Percentiles rank a stretch among this genome's conserved stretches.
Conservation (phyloP, 805 yeast species). For the Metschnikowia continentalis region DNA sequence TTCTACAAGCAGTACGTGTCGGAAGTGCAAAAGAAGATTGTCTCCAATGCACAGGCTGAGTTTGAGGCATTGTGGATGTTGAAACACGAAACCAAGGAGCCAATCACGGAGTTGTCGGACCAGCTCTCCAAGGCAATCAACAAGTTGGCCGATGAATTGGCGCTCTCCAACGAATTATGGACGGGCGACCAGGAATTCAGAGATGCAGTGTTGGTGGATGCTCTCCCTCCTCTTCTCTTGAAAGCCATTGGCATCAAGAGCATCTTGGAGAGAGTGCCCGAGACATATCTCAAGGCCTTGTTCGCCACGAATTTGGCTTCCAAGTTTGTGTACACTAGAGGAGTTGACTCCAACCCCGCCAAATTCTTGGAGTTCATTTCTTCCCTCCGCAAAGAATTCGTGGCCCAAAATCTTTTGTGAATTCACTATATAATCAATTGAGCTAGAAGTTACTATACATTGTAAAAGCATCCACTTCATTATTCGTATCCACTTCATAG, state of each 20-base stretch:
- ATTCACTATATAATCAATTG: background rate
- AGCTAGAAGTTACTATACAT: background rate
- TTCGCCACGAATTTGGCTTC: slow-evolving; percentile 85
- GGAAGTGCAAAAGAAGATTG: slow-evolving; percentile 74
- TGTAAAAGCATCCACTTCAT: too few species aligned
- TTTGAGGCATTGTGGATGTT: slow-evolving; percentile 85
- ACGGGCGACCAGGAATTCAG: slow-evolving; percentile 72
- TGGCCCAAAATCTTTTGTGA: slow-evolving; percentile 28
- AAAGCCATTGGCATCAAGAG: slow-evolving; percentile 62
- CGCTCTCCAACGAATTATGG: slow-evolving; percentile 80
- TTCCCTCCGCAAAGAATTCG: slow-evolving; percentile 46
- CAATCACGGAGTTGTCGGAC: slow-evolving; percentile 73
- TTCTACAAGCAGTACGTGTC: slow-evolving; percentile 82
- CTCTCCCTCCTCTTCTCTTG: slow-evolving; percentile 73
- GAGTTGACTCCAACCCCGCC: slow-evolving; percentile 77
- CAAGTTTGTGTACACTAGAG: slow-evolving; percentile 76
- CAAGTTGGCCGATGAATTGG: slow-evolving; percentile 79
- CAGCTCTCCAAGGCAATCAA: slow-evolving; percentile 78
- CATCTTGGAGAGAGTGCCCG: slow-evolving; percentile 77
- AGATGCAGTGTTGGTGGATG: slow-evolving; percentile 67
- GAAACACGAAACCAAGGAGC: slow-evolving; percentile 56
- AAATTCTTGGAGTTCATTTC: slow-evolving; percentile 68
- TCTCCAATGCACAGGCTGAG: slow-evolving; percentile 75
- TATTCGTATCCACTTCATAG: too few species aligned
- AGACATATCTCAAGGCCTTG: slow-evolving; percentile 79